Percentiles rank a stretch among this genome's conserved stretches.
Evolutionary conservation across 805 yeast genomes (phyloP).

Genomic region (Kodamaea hsintzibuensis): DNA sequence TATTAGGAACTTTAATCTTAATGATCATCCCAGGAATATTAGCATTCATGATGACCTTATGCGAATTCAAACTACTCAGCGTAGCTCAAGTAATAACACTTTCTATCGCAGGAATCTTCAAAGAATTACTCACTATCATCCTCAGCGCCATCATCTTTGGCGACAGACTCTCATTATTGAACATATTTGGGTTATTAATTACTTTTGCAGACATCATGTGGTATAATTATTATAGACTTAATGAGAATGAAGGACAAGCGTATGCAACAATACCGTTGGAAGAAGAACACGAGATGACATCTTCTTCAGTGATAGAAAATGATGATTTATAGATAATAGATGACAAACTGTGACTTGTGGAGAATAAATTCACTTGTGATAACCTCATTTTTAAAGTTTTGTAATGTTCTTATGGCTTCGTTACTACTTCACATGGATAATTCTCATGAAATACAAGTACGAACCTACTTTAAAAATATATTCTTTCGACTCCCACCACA

Average conservation of each 20-base stretch:
- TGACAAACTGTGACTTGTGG: background rate
- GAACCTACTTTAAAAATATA: too few relatives aligned
- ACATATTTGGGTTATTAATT: conserved; percentile 69
- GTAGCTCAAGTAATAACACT: conserved; percentile 83
- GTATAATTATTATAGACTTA: conserved; percentile 70
- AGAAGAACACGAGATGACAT: conserved; percentile 4
- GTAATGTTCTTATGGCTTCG: too few relatives aligned
- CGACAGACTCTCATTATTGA: conserved; percentile 66
- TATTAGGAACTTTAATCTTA: conserved; percentile 53
- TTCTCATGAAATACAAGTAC: too few relatives aligned
- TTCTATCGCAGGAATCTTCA: conserved; percentile 89
- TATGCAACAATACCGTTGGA: conserved; percentile 4
- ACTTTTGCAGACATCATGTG: conserved; percentile 79
- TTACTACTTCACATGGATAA: too few relatives aligned
- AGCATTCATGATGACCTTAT: conserved; percentile 87
- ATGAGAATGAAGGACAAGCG: conserved; percentile 18
- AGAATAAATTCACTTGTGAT: too few relatives aligned
- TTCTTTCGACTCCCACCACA: too few relatives aligned
- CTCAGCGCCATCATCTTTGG: conserved; percentile 68
- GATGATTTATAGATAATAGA: conserved; percentile 1
- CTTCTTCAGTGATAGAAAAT: conserved; percentile 4
- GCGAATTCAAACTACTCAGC: conserved; percentile 81
- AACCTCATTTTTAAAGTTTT: too few relatives aligned
- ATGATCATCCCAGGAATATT: conserved; percentile 79
- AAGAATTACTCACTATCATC: conserved; percentile 83